Evolutionary conservation across 345 rosid species (phyloP), one percentile per base, ranked within the genome.

Genomic region (Rhodomyrtus tomentosa): DNA sequence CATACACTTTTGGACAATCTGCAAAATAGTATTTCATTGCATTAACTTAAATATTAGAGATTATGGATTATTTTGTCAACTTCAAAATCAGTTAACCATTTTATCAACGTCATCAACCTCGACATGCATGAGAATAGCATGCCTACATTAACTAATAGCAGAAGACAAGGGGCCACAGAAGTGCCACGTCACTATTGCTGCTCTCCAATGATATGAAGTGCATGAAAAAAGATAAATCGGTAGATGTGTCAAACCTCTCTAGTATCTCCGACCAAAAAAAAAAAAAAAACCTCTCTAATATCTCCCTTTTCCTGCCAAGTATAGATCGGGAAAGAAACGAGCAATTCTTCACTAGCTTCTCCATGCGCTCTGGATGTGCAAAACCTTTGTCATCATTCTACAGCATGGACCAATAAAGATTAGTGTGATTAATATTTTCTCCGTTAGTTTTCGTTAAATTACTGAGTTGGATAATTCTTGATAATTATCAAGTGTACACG

Each of bases 61-160:
- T 40, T 4, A 40, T 40, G 5, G 42, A 40, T 40, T 40, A 6
- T 40, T 40, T 40, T 40, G 42, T 40, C 42, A 40, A 40, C 5
- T 40, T 40, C 42, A 40, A 40, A 40, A 40, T 40, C 42, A 40
- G 42, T 40, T 5, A 40, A 6, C 45, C n/a, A n/a, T n/a, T n/a
- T n/a, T n/a, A n/a, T n/a, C n/a, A n/a, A n/a, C n/a, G n/a, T 94
- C 99, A 18, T 95, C 99, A 91, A 95, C 96, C 90, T 97, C 99
- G 89, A 97, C 96, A 99, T 97, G 85, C 21, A 88, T 51, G 12
- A 84, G 50, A 85, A 21, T 82, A 50, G 59, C 40, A 32, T 50
- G 50, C 38, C 38, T 18, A 7, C 11, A 56, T 48, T 18, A 50
- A 4, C 54, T 82, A n/a, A 36, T 24, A 11, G 14, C 32, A 21